Evolutionary conservation across 208 protist species (phyloP).

Genomic region (Acanthamoeba healyi): DNA sequence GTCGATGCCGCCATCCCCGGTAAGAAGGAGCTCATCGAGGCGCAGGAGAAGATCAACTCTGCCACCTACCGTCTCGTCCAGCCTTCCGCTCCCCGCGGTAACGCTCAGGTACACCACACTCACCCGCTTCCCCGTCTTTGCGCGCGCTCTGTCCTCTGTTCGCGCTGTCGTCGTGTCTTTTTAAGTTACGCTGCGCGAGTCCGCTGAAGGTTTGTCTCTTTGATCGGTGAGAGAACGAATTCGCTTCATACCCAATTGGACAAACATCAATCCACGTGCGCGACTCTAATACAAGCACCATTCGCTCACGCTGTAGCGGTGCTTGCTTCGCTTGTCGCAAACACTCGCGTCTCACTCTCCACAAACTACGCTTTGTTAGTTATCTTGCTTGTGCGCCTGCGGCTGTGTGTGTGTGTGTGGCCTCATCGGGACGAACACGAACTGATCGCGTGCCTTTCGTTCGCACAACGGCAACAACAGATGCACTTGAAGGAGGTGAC

Average conservation of each 20-base stretch:
- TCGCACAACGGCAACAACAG: neutral
- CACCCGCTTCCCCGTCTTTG: neutral
- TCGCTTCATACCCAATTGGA: neutral
- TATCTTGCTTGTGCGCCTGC: too few species aligned
- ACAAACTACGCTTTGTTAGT: neutral
- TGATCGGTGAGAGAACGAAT: neutral
- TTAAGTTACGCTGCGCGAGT: neutral
- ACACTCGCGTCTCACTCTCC: neutral
- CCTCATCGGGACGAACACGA: too few species aligned
- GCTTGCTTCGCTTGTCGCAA: slow-evolving; percentile 19
- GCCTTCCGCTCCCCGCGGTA: slow-evolving; percentile 16
- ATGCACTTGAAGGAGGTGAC: slow-evolving; percentile 67
- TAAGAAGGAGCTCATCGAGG: slow-evolving; percentile 73
- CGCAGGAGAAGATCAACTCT: slow-evolving; percentile 64
- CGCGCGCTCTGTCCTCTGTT: neutral
- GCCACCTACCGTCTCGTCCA: slow-evolving; percentile 55
- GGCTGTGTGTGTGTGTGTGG: too few species aligned
- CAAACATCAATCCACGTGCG: neutral
- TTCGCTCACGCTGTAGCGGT: neutral
- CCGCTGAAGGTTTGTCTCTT: slow-evolving; percentile 24
- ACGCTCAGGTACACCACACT: slow-evolving; percentile 46
- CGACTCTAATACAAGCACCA: slow-evolving; percentile 7
- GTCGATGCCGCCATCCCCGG: slow-evolving; percentile 72
- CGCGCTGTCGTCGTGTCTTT: too few species aligned
- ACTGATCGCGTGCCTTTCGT: too few species aligned